Conservation (phyloP, 2,329 filamentous ascomycete species). For the Raffaelea deltoideospora region DNA sequence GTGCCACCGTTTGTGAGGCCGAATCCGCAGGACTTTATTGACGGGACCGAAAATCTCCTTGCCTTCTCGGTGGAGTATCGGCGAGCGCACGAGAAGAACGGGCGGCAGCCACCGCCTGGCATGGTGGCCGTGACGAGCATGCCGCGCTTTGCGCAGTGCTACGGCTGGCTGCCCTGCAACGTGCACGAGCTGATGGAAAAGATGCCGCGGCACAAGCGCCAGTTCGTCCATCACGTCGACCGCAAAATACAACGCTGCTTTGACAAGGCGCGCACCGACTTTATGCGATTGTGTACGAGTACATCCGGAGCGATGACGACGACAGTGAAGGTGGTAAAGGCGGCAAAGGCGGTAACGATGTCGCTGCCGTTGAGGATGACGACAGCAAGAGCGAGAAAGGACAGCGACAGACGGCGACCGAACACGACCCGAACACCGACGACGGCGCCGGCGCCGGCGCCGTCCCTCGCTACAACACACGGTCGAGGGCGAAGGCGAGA, state of each 20-base stretch:
- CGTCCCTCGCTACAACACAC: constrained; percentile 1
- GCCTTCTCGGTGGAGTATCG: constrained; percentile 1
- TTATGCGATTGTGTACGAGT: constrained; percentile 5
- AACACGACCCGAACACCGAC: too few relatives aligned
- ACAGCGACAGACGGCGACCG: not conserved
- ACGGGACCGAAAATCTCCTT: constrained; percentile 1
- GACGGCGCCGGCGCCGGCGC: not conserved
- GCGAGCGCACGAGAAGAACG: not conserved
- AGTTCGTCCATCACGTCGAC: not conserved
- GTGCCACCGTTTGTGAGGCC: not conserved
- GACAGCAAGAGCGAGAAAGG: not conserved
- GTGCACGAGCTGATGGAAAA: constrained; percentile 3
- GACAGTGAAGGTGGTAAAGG: not conserved
- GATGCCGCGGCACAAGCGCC: constrained; percentile 1
- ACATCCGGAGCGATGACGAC: constrained; percentile 1
- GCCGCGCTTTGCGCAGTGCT: constrained; percentile 4
- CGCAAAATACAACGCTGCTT: not conserved
- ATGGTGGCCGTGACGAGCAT: constrained; percentile 2
- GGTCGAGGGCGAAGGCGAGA: not conserved
- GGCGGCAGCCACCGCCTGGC: not conserved
- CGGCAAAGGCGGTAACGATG: not conserved
- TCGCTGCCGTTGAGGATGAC: too few relatives aligned
- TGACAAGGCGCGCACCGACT: constrained; percentile 1
- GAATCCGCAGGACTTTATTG: not conserved
- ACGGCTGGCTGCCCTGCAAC: constrained; percentile 3